These are phyloP conservation scores for Epichloe uncinata DNA, from an alignment of 2,329 filamentous ascomycete genomes.

Conservation along the genomic window DNA sequence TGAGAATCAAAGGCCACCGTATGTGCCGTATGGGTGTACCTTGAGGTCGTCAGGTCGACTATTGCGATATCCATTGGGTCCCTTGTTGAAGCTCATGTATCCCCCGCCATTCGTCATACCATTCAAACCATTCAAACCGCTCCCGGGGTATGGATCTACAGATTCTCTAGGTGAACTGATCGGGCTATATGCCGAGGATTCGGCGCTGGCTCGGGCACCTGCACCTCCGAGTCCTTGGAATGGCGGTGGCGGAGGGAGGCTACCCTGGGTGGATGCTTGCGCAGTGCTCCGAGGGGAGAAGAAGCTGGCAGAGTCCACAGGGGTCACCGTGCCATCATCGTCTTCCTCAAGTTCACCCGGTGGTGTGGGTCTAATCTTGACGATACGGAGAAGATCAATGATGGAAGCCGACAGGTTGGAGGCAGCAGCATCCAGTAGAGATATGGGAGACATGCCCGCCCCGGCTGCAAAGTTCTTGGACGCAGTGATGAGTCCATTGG, in stretches of 20 bases:
- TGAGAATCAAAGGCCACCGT: conserved; percentile 7
- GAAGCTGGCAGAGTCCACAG: conserved; percentile 55
- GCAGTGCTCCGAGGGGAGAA: conserved; percentile 44
- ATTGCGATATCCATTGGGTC: conserved; percentile 28
- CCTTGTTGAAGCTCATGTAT: conserved; percentile 22
- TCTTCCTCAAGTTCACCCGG: conserved; percentile 65
- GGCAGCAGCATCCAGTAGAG: conserved; percentile 81
- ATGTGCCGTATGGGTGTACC: conserved; percentile 14
- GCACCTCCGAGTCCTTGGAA: conserved; percentile 45
- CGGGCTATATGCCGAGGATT: conserved; percentile 65
- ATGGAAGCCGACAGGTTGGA: conserved; percentile 78
- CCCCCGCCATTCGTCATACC: conserved; percentile 25
- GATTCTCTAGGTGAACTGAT: conserved; percentile 55
- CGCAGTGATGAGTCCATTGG: conserved; percentile 90
- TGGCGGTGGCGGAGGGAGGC: conserved; percentile 36
- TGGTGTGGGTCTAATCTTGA: conserved; percentile 71
- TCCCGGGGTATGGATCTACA: conserved; percentile 26
- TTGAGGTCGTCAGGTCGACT: conserved; percentile 37
- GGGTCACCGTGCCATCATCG: conserved; percentile 52
- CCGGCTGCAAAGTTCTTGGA: conserved; percentile 81
- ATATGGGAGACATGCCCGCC: conserved; percentile 81
- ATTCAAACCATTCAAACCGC: conserved; percentile 18
- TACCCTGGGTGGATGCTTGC: conserved; percentile 22
- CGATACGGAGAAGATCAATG: conserved; percentile 69
- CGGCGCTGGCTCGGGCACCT: conserved; percentile 43